Base-by-base conservation (phyloP, 805 yeast species). In the Teunomyces kruisii region DNA sequence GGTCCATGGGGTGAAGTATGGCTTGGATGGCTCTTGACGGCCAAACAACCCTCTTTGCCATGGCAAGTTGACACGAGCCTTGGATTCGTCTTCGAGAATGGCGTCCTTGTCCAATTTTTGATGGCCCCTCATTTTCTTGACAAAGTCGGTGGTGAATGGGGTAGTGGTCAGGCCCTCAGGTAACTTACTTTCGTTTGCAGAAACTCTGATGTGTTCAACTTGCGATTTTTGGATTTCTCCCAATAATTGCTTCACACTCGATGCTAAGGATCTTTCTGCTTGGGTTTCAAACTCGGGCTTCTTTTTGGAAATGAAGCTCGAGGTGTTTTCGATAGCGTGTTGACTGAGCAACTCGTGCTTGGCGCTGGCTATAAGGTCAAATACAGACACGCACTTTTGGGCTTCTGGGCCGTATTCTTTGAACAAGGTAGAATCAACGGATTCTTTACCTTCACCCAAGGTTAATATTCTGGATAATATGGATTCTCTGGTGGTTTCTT, bases 1-100 rank as follows among this genome's bases (percentile, higher is more conserved):
- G 48, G 84, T 78, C 97, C 97, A 94, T 42, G 99, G 99, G 2
- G 98, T 89, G 74, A 92, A 94, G 68, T 85, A 94, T 3, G 91
- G 79, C 69, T 87, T 90, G 13, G 73, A 59, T 12, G 90, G 84
- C 43, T 88, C 85, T 53, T 80, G 67, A 57, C 96, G 84, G 16
- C 98, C 98, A 65, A 77, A 89, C 50, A 86, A 75, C 41, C 76
- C 74, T 46, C 75, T 75, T 67, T 89, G 96, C 91, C 94, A 88
- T 45, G 96, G 96, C 47, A 90, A 72, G 29, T 71, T 57, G 41
- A 88, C 76, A 26, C 64, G 61, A 6, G 80, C 76, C 38, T 61
- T 57, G 13, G 72, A 47, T 54, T 80, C 86, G 49, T 79, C 74
- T 57, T 80, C 86, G 26, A 61, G 41, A 6, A 80, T 60, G 16